phyloP scores from a whole-genome alignment of 306 rosid genomes.

The Glycine soja region DNA sequence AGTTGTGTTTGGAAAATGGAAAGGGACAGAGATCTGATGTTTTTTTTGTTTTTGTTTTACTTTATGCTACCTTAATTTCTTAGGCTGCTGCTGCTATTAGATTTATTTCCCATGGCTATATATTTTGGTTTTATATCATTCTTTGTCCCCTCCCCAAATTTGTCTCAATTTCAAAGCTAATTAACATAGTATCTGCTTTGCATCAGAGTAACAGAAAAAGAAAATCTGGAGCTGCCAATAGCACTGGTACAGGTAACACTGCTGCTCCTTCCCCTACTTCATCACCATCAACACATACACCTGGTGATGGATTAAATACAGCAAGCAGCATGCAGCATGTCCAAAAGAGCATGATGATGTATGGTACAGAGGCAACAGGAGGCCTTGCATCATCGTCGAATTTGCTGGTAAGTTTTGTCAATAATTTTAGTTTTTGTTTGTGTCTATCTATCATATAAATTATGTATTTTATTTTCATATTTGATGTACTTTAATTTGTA shows the following conservation, averaged over 20 bases:
- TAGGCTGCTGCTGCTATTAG: neutral
- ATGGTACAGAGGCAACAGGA: constrained; percentile 75
- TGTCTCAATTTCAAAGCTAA: constrained; percentile 25
- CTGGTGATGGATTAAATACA: constrained; percentile 76
- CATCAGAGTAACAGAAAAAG: constrained; percentile 70
- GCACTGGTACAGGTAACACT: constrained; percentile 96
- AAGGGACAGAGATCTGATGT: neutral
- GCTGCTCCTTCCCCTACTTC: constrained; percentile 86
- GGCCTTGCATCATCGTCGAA: constrained; percentile 85
- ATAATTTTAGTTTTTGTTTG: constrained; percentile 15
- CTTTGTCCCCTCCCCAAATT: neutral
- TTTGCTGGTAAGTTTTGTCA: constrained; percentile 63
- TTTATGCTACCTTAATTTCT: neutral
- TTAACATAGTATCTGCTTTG: constrained; percentile 36
- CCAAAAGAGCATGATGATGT: constrained; percentile 74
- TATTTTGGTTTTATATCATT: neutral
- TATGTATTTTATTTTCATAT: neutral
- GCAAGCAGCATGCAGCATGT: constrained; percentile 76
- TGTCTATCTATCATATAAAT: constrained; percentile 19
- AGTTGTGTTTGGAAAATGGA: constrained; percentile 21
- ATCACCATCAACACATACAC: constrained; percentile 90
- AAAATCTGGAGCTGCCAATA: constrained; percentile 91
- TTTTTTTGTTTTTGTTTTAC: neutral
- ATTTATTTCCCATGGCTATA: constrained; percentile 34
- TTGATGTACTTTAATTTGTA: constrained; percentile 8